Percentiles rank a stretch among this genome's conserved stretches.
These are phyloP conservation scores for Cephalotrichum gorgonifer DNA, from an alignment of 2,329 filamentous ascomycete species.

Conservation along the genomic window DNA sequence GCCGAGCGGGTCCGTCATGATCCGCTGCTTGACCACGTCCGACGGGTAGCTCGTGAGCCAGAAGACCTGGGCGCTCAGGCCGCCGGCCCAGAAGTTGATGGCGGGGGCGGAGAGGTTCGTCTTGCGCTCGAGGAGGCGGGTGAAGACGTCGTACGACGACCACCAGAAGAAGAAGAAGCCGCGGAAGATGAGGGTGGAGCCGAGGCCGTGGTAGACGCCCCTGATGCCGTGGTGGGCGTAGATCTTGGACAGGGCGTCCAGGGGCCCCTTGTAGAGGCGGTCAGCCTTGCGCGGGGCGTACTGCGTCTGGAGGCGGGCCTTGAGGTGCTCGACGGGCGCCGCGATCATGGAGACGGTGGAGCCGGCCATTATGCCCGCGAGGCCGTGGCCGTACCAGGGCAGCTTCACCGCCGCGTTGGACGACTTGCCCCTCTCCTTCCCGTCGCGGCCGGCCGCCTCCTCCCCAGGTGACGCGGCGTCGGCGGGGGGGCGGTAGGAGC, in stretches of 20 bases:
- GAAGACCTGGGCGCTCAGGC: conserved; percentile 84
- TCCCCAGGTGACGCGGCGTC: conserved; percentile 17
- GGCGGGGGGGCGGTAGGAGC: conserved; percentile 22
- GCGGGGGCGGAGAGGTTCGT: conserved; percentile 66
- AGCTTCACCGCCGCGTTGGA: conserved; percentile 26
- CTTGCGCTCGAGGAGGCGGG: conserved; percentile 51
- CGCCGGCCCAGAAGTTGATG: conserved; percentile 96
- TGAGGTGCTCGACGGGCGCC: conserved; percentile 89
- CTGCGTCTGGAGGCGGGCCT: conserved; percentile 88
- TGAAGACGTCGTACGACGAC: conserved; percentile 85
- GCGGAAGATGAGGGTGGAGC: conserved; percentile 78
- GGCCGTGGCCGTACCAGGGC: conserved; percentile 69
- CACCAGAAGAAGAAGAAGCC: conserved; percentile 98
- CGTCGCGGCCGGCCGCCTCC: conserved; percentile 9
- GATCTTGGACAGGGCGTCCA: conserved; percentile 72
- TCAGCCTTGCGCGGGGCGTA: conserved; percentile 72
- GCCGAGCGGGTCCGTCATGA: conserved; percentile 91
- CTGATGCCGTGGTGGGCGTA: conserved; percentile 60
- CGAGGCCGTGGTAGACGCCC: conserved; percentile 79
- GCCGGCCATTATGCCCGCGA: conserved; percentile 81
- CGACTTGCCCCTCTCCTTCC: background rate
- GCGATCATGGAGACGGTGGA: conserved; percentile 87
- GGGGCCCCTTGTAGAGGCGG: conserved; percentile 72
- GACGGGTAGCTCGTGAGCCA: conserved; percentile 89
- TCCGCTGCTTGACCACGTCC: conserved; percentile 89